Percentiles rank a stretch among this genome's conserved stretches.
Evolutionary conservation across 305 asterid species (phyloP).

Genomic region (Fraxinus nigra): DNA sequence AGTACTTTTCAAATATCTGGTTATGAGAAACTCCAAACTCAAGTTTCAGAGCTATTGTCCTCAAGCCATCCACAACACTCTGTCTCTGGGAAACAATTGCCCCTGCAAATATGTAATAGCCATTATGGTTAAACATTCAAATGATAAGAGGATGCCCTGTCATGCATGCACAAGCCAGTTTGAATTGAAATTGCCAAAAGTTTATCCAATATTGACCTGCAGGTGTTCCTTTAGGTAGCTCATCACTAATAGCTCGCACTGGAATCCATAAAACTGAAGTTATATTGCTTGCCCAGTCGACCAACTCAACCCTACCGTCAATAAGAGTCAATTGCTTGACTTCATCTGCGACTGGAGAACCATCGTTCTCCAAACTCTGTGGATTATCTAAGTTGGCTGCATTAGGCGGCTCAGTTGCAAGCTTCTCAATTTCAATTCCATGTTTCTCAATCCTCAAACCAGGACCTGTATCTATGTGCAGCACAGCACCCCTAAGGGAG

Average conservation of each 20-base stretch:
- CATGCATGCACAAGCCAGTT: neutral
- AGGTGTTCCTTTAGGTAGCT: constrained; percentile 74
- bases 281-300: constrained; percentile 85
- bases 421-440: constrained; percentile 80
- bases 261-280: constrained; percentile 90
- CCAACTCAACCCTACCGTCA: constrained; percentile 72
- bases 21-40: constrained; percentile 91
- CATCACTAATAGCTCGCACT: constrained; percentile 73
- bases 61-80: constrained; percentile 86
- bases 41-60: constrained; percentile 95
- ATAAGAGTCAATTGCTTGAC: constrained; percentile 52
- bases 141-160: neutral
- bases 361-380: constrained; percentile 23
- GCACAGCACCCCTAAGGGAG: constrained; percentile 82
- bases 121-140: constrained; percentile 13
- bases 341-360: constrained; percentile 41
- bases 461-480: constrained; percentile 91
- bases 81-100: constrained; percentile 59
- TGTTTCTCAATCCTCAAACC: constrained; percentile 81
- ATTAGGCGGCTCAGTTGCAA: constrained; percentile 36
- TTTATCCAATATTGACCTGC: constrained; percentile 54
- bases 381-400: constrained; percentile 26
- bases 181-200: constrained; percentile 18
- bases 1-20: constrained; percentile 87
- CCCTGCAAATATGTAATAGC: constrained; percentile 44